Evolutionary conservation across 2,329 filamentous ascomycete genomes (phyloP).

Genomic region (Lizonia empirigonia): DNA sequence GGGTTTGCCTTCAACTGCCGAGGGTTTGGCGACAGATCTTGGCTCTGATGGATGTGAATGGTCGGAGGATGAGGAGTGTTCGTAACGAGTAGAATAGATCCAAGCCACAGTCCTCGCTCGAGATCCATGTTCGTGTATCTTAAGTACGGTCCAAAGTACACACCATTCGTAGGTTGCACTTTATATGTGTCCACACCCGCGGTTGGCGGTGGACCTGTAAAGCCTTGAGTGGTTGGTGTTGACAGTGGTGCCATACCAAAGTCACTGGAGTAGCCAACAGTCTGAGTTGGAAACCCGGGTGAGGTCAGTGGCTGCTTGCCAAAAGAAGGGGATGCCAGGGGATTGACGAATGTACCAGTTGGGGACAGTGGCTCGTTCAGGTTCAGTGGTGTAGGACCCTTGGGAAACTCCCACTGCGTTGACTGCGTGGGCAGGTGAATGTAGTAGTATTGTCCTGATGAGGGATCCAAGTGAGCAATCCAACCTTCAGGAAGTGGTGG

Average conservation of each 20-base stretch:
- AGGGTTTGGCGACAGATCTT: constrained; percentile 90
- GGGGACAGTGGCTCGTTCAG: constrained; percentile 87
- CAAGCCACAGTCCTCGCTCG: constrained; percentile 87
- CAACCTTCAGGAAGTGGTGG: constrained; percentile 95
- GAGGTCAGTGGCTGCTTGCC: constrained; percentile 72
- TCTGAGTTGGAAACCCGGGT: constrained; percentile 81
- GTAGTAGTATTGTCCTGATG: constrained; percentile 97
- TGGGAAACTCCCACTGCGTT: constrained; percentile 98
- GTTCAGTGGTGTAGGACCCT: constrained; percentile 87
- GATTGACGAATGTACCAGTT: constrained; percentile 60
- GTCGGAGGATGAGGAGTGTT: constrained; percentile 92
- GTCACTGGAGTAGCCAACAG: constrained; percentile 82
- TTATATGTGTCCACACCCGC: constrained; percentile 95
- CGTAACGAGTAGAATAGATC: constrained; percentile 90
- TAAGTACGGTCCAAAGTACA: constrained; percentile 96
- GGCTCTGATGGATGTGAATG: constrained; percentile 90
- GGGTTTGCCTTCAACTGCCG: constrained; percentile 80
- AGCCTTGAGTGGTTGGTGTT: constrained; percentile 78
- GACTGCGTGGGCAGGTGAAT: constrained; percentile 94
- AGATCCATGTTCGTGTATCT: constrained; percentile 97
- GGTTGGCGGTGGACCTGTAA: constrained; percentile 84
- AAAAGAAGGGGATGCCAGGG: constrained; percentile 53
- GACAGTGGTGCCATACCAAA: constrained; percentile 78
- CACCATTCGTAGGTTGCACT: constrained; percentile 88
- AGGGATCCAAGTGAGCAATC: constrained; percentile 96